Evolutionary conservation across 2,329 filamentous ascomycete genomes (phyloP), one percentile per base, ranked within the genome.

Genomic region (Xylaria sp.): DNA sequence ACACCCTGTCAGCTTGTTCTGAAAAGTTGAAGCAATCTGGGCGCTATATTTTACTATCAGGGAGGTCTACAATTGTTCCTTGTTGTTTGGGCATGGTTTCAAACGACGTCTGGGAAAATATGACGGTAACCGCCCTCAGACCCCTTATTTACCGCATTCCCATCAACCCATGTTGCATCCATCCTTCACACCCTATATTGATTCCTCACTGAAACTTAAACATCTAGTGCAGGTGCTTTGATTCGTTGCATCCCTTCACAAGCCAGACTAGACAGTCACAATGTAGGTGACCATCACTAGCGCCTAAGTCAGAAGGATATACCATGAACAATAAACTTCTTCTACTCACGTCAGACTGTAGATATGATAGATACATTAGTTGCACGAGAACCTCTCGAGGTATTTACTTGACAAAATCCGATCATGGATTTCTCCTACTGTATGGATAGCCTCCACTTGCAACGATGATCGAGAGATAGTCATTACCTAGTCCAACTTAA

Each of bases 61-160:
- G 23, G 55, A 13, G 20, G 34, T 44, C 23, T 44, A 25, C 20
- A 1, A 23, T 44, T 20, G 2, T 25, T 13, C 23, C 37, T 25
- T 58, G 7, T 25, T 44, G 55, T 28, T 23, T 58, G 37, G 48
- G 9, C 12, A 20, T 46, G n/a, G 60, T 63, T 63, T 63, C 60
- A 63, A 25, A 10, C 55, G 5, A 48, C 2, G 50, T 20, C 46
- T 63, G 37, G 50, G 23, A 37, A 54, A 54, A 54, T 46, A 31
- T 31, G 20, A n/a, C 7, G 15, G 34, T 6, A 41, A 28, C 18
- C 46, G 48, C 37, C 57, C 9, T 18, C 3, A 1, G 10, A 5
- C 18, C 58, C 46, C 34, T 31, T 12, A 23, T 55, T 60, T 12
- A 39, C 57, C 51, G 31, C 9, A 25, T 25, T 57, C 39, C 34